Evolutionary conservation across 2,329 filamentous ascomycete species (phyloP), one percentile per base, ranked within the genome.

Genomic region (Rutstroemia sp.): DNA sequence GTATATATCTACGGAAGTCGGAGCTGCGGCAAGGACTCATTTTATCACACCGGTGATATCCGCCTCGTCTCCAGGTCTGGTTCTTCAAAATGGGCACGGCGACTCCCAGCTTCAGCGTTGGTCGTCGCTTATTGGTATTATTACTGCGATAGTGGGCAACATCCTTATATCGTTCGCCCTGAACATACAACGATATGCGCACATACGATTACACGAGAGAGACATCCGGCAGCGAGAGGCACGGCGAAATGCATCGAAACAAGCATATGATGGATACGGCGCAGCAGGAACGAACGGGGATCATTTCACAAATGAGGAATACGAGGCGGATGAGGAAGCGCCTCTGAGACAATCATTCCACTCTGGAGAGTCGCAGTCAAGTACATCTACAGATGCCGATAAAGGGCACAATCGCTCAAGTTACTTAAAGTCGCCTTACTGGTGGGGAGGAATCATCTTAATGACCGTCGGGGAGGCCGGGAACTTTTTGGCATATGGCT

Each of bases 401-500:
- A 65, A 71, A 19, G 46, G n/a, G 7, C 61, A 63, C 30, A 55
- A 67, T 54, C 75, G 77, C 56, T 67, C 84, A 30, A 85, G 86
- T 5, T 99, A 99, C 71, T 80, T 99, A 58, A 84, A 83, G 61
- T 96, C 91, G 38, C 90, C 91, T 1, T 96, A 94, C 69, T 99
- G 94, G 94, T 99, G 94, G 94, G 74, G 86, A 34, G 94, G 94
- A 19, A 92, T 97, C 63, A 80, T 95, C 16, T 78, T 99, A 58
- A 99, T 99, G 82, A 90, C 86, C 0, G 75, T 96, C 23, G 94
- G 94, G 57, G 94, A 99, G 74, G 87, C 88, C 68, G 94, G 94
- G 51, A 99, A 99, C 71, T 99, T 99, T 68, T 75, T 99, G 61
- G 94, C 94, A 0, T 99, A 99, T 68, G 94, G 94, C 23, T 99